phyloP scores from a whole-genome alignment of 2,329 filamentous ascomycete species.

The Endothia cerciana region DNA sequence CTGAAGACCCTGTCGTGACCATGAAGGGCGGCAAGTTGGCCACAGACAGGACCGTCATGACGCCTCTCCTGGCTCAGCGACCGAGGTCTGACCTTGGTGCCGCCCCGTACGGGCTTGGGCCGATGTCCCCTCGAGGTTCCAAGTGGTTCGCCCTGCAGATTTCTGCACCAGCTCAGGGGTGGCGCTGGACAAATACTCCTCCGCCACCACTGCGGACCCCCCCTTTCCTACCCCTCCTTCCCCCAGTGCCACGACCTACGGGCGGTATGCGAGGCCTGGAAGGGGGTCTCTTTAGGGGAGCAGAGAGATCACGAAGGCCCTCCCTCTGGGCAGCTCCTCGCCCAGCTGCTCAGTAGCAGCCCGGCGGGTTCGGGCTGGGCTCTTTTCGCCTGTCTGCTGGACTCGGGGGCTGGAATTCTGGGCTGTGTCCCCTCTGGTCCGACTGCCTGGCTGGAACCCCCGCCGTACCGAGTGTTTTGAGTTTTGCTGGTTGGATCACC shows the following conservation, averaged over 20 bases:
- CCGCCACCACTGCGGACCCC: slow-evolving; percentile 2
- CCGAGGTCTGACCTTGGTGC: neutral
- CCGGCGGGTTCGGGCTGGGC: neutral
- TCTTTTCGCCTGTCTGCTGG: slow-evolving; percentile 8
- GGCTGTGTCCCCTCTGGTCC: neutral
- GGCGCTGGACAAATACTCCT: slow-evolving; percentile 11
- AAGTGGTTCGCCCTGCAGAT: slow-evolving; percentile 13
- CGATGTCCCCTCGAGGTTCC: slow-evolving; percentile 7
- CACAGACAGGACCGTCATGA: neutral
- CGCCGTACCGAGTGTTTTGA: slow-evolving; percentile 14
- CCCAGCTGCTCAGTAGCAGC: neutral
- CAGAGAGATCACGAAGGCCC: too few species aligned
- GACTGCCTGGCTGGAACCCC: too few species aligned
- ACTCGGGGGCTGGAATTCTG: neutral
- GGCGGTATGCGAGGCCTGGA: too few species aligned
- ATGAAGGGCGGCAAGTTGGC: neutral
- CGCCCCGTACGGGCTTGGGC: neutral
- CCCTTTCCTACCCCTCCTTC: neutral
- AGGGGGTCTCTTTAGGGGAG: too few species aligned
- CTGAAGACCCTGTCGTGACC: neutral
- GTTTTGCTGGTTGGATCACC: slow-evolving; percentile 29
- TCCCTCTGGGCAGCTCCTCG: too few species aligned
- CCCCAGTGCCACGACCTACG: too few species aligned
- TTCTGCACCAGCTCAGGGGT: slow-evolving; percentile 14
- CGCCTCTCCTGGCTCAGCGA: too few species aligned